Conservation (phyloP, 176 grass and related monocot species). For the Cymbopogon citratus region DNA sequence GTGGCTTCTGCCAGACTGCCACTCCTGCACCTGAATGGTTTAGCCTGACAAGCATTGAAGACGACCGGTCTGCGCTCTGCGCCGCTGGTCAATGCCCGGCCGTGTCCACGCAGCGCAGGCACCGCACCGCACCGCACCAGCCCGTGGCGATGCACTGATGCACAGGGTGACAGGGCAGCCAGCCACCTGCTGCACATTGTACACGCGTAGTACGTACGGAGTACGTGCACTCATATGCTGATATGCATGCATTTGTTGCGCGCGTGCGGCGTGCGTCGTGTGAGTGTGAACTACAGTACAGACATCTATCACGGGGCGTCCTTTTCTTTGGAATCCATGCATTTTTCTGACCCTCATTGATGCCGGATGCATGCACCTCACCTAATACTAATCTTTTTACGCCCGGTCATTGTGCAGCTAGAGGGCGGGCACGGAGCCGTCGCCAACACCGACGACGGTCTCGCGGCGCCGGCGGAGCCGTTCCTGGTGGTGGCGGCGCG, state of each 20-base stretch:
- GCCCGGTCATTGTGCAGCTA: constrained; percentile 1
- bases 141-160: background rate
- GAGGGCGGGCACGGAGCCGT: background rate
- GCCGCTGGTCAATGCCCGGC: background rate
- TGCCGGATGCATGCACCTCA: too few species aligned
- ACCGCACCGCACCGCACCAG: background rate
- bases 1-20: too few species aligned
- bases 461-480: background rate
- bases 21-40: too few species aligned
- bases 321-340: background rate
- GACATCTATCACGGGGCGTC: background rate
- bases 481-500: constrained; percentile 13
- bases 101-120: background rate
- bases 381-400: background rate
- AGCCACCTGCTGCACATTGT: background rate
- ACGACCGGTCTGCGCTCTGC: background rate
- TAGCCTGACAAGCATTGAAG: constrained; percentile 16
- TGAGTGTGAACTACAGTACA: background rate
- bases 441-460: background rate
- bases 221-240: background rate
- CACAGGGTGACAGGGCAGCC: background rate
- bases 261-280: background rate
- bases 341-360: background rate
- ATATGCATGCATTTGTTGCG: background rate
- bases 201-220: background rate